Percentiles rank a stretch among this genome's conserved stretches.
These are phyloP conservation scores for Saturnispora diversa DNA, from an alignment of 805 yeast species.

Conservation along the genomic window DNA sequence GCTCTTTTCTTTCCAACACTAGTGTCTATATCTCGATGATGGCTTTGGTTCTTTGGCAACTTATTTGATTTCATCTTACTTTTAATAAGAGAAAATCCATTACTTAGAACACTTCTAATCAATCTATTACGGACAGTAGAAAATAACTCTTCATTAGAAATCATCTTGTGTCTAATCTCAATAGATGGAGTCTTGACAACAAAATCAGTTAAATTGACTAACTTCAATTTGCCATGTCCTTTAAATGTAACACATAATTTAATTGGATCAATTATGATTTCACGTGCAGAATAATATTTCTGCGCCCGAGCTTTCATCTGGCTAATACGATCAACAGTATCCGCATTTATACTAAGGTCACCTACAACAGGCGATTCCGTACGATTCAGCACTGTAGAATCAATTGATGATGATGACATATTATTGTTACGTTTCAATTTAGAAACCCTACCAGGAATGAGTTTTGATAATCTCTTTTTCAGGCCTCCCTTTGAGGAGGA, in stretches of 20 bases:
- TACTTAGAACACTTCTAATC: conserved; percentile 46
- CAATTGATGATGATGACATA: not conserved
- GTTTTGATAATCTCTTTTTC: conserved; percentile 2
- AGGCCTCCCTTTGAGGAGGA: not conserved
- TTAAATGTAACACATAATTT: conserved; percentile 62
- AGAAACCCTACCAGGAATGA: conserved; percentile 1
- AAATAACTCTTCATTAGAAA: conserved; percentile 68
- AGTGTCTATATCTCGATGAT: not conserved
- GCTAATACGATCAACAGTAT: conserved; percentile 18
- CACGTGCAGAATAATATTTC: conserved; percentile 33
- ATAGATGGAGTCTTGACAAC: conserved; percentile 57
- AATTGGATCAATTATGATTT: conserved; percentile 25
- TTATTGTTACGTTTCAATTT: not conserved
- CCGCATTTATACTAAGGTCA: not conserved
- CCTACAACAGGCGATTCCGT: too few species aligned
- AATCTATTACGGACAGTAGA: conserved; percentile 53
- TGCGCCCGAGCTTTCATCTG: conserved; percentile 37
- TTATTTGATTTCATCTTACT: conserved; percentile 46
- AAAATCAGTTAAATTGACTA: conserved; percentile 71
- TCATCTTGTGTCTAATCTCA: conserved; percentile 49
- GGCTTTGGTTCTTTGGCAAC: conserved; percentile 7
- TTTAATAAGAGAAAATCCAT: conserved; percentile 70
- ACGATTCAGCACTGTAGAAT: too few species aligned
- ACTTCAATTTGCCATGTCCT: conserved; percentile 60
- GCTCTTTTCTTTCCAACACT: not conserved